A percentile compares a stretch with the other conserved stretches of the same genome.
Evolutionary conservation across 2,329 filamentous ascomycete genomes (phyloP).

Genomic region (Fusarium brevicatenulatum): DNA sequence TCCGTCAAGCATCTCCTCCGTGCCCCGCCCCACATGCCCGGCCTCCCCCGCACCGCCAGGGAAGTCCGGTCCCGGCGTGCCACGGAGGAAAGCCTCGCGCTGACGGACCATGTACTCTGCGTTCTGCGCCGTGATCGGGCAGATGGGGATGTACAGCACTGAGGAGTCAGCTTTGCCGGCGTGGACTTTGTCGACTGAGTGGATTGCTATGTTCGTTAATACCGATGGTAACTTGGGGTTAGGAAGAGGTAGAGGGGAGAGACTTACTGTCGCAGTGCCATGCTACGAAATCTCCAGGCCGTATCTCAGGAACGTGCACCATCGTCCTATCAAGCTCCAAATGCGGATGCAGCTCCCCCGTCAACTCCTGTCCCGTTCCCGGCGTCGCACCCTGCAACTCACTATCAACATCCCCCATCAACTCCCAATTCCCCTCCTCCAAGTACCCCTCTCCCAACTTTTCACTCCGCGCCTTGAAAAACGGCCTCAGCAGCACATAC

Average conservation of each 20-base stretch:
- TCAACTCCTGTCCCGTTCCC: conserved; percentile 78
- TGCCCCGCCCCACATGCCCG: conserved; percentile 60
- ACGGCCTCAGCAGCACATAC: conserved; percentile 84
- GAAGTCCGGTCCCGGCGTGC: conserved; percentile 76
- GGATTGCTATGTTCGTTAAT: conserved; percentile 61
- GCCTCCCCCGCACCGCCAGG: conserved; percentile 76
- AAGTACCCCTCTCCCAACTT: conserved; percentile 51
- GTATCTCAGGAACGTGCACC: conserved; percentile 74
- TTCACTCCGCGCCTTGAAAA: conserved; percentile 70
- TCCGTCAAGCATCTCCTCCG: conserved; percentile 49
- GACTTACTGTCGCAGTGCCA: conserved; percentile 81
- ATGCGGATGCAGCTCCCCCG: conserved; percentile 75
- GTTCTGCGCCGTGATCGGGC: conserved; percentile 80
- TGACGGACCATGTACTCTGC: conserved; percentile 77
- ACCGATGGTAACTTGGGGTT: neutral
- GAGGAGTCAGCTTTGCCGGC: conserved; percentile 77
- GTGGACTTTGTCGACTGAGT: conserved; percentile 85
- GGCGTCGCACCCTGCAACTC: conserved; percentile 76
- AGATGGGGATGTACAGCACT: conserved; percentile 90
- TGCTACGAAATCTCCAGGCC: conserved; percentile 80
- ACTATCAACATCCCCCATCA: conserved; percentile 63
- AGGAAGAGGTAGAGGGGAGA: too few species aligned
- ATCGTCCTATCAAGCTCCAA: conserved; percentile 74
- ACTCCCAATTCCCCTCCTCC: conserved; percentile 67
- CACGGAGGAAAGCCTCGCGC: conserved; percentile 74